A percentile compares a stretch with the other conserved stretches of the same genome.
phyloP scores from a whole-genome alignment of 2,329 filamentous ascomycete genomes.

The Paecilomyces fulvus region DNA sequence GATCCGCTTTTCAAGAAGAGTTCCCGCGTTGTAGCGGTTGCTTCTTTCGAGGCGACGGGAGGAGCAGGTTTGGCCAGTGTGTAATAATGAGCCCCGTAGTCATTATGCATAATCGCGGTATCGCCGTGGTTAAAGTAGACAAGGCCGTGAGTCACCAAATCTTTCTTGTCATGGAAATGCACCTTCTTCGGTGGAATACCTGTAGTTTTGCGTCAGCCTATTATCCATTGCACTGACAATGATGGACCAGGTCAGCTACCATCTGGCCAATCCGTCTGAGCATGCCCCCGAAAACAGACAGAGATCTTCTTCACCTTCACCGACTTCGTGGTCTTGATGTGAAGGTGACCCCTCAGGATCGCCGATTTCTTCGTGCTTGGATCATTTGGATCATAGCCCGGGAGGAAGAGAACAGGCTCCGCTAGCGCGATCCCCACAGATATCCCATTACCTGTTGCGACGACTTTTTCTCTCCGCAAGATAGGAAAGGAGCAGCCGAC shows the following conservation, averaged over 20 bases:
- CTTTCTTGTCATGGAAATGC: conserved; percentile 75
- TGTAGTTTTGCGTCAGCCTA: conserved; percentile 15
- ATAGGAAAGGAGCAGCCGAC: conserved; percentile 22
- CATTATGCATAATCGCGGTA: conserved; percentile 43
- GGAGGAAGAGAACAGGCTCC: conserved; percentile 42
- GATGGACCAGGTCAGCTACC: conserved; percentile 35
- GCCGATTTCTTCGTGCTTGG: conserved; percentile 60
- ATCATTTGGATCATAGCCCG: conserved; percentile 41
- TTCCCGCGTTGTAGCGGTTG: conserved; percentile 19
- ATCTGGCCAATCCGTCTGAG: conserved; percentile 92
- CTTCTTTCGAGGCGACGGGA: conserved; percentile 20
- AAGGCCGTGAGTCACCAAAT: conserved; percentile 76
- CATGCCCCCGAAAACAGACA: conserved; percentile 74
- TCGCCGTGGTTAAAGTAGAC: conserved; percentile 73
- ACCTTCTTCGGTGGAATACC: conserved; percentile 80
- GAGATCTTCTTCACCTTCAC: conserved; percentile 89
- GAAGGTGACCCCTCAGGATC: conserved; percentile 75
- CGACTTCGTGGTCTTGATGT: conserved; percentile 75
- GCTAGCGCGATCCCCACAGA: conserved; percentile 39
- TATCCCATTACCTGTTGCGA: conserved; percentile 42
- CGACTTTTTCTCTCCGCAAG: conserved; percentile 38
- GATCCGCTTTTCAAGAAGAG: conserved; percentile 29
- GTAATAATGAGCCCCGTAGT: conserved; percentile 56
- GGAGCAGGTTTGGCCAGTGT: conserved; percentile 40
- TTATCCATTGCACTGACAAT: background rate